Conservation (phyloP, 768 basidiomycete genomes). For the Boletus patriciae region DNA sequence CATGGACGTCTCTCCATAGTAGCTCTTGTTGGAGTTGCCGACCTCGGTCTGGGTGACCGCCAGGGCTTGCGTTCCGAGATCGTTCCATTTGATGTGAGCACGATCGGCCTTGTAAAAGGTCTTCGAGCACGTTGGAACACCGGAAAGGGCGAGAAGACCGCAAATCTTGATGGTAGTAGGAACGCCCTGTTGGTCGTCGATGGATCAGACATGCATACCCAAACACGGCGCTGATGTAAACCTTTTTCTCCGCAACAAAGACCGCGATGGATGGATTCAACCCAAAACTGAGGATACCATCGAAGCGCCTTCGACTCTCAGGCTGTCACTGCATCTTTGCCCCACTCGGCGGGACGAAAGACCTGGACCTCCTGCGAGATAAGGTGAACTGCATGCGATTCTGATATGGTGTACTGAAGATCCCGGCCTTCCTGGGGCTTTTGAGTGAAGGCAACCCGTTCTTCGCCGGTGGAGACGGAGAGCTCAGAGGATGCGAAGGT, state of each 20-base stretch:
- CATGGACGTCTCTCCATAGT: constrained; percentile 45
- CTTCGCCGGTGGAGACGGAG: constrained; percentile 80
- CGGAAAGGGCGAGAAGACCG: constrained; percentile 59
- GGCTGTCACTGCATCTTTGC: constrained; percentile 78
- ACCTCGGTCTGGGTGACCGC: no score
- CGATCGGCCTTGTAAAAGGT: constrained; percentile 39
- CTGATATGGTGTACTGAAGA: constrained; percentile 87
- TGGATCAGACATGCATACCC: background rate
- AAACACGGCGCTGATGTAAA: constrained; percentile 22
- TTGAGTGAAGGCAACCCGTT: constrained; percentile 84
- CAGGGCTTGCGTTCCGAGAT: constrained; percentile 58
- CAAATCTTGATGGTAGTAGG: constrained; percentile 89
- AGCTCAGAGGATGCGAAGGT: constrained; percentile 91
- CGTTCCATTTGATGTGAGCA: no score
- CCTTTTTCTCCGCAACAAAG: constrained; percentile 94
- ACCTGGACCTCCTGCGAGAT: constrained; percentile 83
- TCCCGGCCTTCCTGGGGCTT: constrained; percentile 93
- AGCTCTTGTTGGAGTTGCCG: no score
- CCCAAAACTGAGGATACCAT: constrained; percentile 78
- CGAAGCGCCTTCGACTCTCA: constrained; percentile 82
- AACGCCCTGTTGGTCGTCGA: constrained; percentile 65
- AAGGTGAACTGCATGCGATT: constrained; percentile 80
- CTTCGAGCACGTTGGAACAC: background rate
- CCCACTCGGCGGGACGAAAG: constrained; percentile 78
- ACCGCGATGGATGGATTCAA: constrained; percentile 87